A percentile compares a stretch with the other conserved stretches of the same genome.
phyloP scores from a whole-genome alignment of 306 rosid genomes.

The Pterocarpus santalinus region DNA sequence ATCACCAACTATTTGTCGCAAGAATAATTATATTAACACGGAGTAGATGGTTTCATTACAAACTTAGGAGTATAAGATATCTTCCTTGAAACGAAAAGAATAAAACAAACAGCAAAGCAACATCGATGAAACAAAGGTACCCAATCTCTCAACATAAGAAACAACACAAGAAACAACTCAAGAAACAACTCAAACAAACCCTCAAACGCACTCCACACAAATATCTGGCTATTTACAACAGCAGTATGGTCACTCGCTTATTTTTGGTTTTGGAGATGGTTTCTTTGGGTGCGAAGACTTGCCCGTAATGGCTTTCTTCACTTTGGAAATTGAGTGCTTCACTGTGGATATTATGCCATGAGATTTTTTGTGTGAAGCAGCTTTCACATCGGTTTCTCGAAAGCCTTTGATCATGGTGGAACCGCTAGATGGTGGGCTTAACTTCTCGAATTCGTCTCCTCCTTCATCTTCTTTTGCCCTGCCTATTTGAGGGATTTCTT shows the following conservation, averaged over 20 bases:
- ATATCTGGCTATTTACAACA: constrained; percentile 29
- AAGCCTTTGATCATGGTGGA: constrained; percentile 53
- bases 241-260: neutral
- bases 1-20: too few species aligned
- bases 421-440: constrained; percentile 43
- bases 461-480: constrained; percentile 34
- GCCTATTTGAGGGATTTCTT: too few species aligned
- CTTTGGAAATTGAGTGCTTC: constrained; percentile 80
- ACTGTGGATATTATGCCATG: constrained; percentile 69
- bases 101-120: neutral
- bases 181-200: neutral
- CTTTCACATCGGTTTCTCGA: constrained; percentile 52
- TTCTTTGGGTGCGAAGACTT: constrained; percentile 71
- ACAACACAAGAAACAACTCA: constrained; percentile 16
- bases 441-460: constrained; percentile 7
- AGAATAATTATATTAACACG: too few species aligned
- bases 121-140: neutral
- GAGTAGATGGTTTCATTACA: too few species aligned
- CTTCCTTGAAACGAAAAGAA: neutral
- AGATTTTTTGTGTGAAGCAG: constrained; percentile 65
- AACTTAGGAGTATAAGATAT: too few species aligned
- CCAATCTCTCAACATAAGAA: constrained; percentile 14
- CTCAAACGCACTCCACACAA: neutral
- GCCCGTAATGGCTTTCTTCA: constrained; percentile 74
- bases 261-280: constrained; percentile 43